Percentiles rank a stretch among this genome's conserved stretches.
Conservation (phyloP, 495 filamentous ascomycete genomes). For the Penicillium lagena region DNA sequence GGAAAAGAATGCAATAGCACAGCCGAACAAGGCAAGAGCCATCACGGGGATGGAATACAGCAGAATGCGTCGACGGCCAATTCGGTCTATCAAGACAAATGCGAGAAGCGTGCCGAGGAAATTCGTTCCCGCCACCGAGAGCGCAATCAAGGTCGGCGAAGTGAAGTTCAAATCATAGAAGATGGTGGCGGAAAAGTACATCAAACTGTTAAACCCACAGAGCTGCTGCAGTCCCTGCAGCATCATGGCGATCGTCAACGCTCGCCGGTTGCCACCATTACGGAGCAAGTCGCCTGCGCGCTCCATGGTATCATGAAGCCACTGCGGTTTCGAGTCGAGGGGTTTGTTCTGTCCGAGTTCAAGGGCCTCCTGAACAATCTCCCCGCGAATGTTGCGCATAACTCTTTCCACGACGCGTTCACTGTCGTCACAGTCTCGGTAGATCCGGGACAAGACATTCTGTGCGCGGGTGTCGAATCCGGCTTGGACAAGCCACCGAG, state of each 20-base stretch:
- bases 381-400: slow-evolving; percentile 59
- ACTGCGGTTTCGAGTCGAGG: slow-evolving; percentile 10
- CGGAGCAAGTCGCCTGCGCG: slow-evolving; percentile 50
- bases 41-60: slow-evolving; percentile 83
- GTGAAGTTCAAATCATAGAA: slow-evolving; percentile 75
- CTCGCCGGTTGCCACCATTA: slow-evolving; percentile 64
- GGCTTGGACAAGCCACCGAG: slow-evolving; percentile 75
- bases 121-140: slow-evolving; percentile 79
- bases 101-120: slow-evolving; percentile 74
- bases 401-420: slow-evolving; percentile 46
- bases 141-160: slow-evolving; percentile 72
- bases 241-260: slow-evolving; percentile 75
- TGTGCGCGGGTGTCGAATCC: slow-evolving; percentile 54
- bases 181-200: slow-evolving; percentile 94
- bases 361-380: slow-evolving; percentile 60
- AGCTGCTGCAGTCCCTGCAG: slow-evolving; percentile 86
- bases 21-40: slow-evolving; percentile 61
- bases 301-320: slow-evolving; percentile 25
- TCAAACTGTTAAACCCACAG: slow-evolving; percentile 87
- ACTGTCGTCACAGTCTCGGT: slow-evolving; percentile 42
- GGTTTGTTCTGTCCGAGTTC: slow-evolving; percentile 18
- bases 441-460: slow-evolving; percentile 56
- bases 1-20: slow-evolving; percentile 60
- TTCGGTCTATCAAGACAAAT: slow-evolving; percentile 69
- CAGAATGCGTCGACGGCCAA: slow-evolving; percentile 76